Evolutionary conservation across 495 filamentous ascomycete genomes (phyloP), one percentile per base, ranked within the genome.

Genomic region (Tuber brumale): DNA sequence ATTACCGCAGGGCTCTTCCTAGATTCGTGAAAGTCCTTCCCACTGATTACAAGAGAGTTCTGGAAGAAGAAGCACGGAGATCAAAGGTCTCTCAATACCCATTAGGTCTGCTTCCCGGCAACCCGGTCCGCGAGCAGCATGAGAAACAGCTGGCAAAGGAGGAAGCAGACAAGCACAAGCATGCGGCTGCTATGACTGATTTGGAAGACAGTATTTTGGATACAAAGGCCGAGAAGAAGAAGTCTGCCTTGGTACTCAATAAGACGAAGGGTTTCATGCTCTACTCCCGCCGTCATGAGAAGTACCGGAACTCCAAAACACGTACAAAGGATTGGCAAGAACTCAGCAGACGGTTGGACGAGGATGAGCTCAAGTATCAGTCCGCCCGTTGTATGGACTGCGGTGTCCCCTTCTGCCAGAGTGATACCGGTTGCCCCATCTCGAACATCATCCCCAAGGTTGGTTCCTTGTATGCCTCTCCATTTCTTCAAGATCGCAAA

Each of bases 231-330:
- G 93, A 95, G 87, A 97, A 98, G 89, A 97, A 96, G 87, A 93
- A 94, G 81, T 91, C 92, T 48, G 93, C 94, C 19, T 87, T 98
- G 35, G 93, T 99, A 39, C 88, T 99, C 70, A 96, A 99, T 86
- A 99, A 99, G 89, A 99, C 95, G 2, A 90, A 90, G 73, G 95
- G 95, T 69, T 99, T 99, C 88, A 99, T 97, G 95, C 97, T 97
- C 85, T 99, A 99, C 86, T 89, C 92, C 83, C 92, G 95, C 48
- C 93, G 94, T 69, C 90, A 90, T 39, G 95, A 99, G 87, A 97
- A 97, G 85, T 99, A 99, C 83, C 93, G 96, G 78, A 91, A 89
- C 83, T 89, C 92, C 0, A 91, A 91, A 82, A 95, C 95, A 57
- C 88, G 95, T 77, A 94, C 90, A 61, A 93, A 94, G 82, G 95